These are phyloP conservation scores for Thozetella sp. DNA, from an alignment of 495 filamentous ascomycete species.

Conservation along the genomic window DNA sequence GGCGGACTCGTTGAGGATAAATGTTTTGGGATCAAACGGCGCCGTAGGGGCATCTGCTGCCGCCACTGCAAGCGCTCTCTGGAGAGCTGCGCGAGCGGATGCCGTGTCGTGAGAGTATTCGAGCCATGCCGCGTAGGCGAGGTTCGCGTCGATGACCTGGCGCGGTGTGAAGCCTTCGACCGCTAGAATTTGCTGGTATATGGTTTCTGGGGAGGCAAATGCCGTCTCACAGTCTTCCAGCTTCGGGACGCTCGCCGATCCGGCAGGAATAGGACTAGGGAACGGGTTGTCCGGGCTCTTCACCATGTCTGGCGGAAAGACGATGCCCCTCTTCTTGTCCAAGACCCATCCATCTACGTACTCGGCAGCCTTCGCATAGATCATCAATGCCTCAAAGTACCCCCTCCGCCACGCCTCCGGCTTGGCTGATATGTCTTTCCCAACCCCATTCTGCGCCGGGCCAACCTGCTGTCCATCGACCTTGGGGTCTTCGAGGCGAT, in stretches of 20 bases:
- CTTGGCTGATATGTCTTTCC: slow-evolving; percentile 69
- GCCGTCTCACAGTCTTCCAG: slow-evolving; percentile 73
- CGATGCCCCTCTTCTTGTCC: slow-evolving; percentile 64
- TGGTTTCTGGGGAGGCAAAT: slow-evolving; percentile 64
- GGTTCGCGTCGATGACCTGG: slow-evolving; percentile 76
- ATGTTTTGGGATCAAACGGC: slow-evolving; percentile 62
- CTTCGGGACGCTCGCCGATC: slow-evolving; percentile 54
- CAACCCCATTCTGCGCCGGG: slow-evolving; percentile 33
- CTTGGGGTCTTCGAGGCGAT: slow-evolving; percentile 62
- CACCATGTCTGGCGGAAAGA: slow-evolving; percentile 70
- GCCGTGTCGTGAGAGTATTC: slow-evolving; percentile 66
- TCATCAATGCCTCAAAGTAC: slow-evolving; percentile 80
- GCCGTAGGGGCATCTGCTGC: slow-evolving; percentile 34
- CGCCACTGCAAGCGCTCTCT: slow-evolving; percentile 28
- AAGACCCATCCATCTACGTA: slow-evolving; percentile 75
- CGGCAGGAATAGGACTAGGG: slow-evolving; percentile 69
- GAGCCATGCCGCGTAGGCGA: slow-evolving; percentile 82
- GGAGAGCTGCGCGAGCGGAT: slow-evolving; percentile 24
- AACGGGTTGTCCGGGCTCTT: slow-evolving; percentile 82
- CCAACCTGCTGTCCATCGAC: slow-evolving; percentile 68
- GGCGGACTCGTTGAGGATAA: slow-evolving; percentile 55
- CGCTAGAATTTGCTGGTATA: slow-evolving; percentile 78
- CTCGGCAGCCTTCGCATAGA: slow-evolving; percentile 73
- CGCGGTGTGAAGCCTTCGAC: slow-evolving; percentile 72
- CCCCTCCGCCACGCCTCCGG: slow-evolving; percentile 80